Conservation (phyloP, 2,329 filamentous ascomycete species). For the Blumeria graminis region DNA sequence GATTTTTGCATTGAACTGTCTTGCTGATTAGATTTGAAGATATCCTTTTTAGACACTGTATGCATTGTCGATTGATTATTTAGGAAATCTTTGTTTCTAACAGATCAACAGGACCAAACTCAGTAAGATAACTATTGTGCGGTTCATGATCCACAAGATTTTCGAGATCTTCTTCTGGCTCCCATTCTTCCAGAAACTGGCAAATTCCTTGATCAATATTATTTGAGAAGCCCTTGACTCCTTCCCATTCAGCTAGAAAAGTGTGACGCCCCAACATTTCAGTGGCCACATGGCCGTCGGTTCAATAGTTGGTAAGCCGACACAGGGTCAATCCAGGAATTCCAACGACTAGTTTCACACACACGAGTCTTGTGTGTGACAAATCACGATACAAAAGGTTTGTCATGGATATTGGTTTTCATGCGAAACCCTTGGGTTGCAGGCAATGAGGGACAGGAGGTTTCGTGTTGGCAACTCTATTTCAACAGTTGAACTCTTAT, state of each 20-base stretch:
- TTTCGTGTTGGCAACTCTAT: too few relatives aligned
- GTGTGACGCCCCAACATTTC: too few relatives aligned
- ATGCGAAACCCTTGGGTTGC: too few relatives aligned
- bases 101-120: not conserved
- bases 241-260: constrained; percentile 1
- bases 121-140: not conserved
- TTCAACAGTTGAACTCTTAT: too few relatives aligned
- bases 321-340: too few relatives aligned
- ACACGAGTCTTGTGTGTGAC: too few relatives aligned
- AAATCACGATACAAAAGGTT: too few relatives aligned
- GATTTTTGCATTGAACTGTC: not conserved
- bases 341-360: too few relatives aligned
- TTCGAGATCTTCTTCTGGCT: not conserved
- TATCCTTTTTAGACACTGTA: not conserved
- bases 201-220: not conserved
- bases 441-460: too few relatives aligned
- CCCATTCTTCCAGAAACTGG: not conserved
- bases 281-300: too few relatives aligned
- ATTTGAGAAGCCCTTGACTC: not conserved
- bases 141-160: not conserved
- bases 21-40: not conserved
- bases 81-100: not conserved
- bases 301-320: too few relatives aligned
- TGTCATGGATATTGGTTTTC: too few relatives aligned
- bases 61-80: not conserved